phyloP scores from a whole-genome alignment of 768 basidiomycete species.

The Lactarius trivialis region DNA sequence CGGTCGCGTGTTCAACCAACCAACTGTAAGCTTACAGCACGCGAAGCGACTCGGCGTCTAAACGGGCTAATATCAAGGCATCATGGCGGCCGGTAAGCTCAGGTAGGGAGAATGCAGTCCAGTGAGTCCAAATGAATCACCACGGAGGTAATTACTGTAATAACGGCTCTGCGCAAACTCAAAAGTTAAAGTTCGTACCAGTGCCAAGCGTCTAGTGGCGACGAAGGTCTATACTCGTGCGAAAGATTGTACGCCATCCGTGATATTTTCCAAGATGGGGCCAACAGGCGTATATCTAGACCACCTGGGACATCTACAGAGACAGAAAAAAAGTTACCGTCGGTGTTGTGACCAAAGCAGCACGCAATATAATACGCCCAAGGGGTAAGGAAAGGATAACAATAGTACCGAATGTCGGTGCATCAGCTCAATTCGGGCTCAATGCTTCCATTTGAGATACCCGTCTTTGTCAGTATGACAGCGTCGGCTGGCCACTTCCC shows the following conservation, averaged over 20 bases:
- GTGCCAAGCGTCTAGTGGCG: neutral
- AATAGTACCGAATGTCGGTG: neutral
- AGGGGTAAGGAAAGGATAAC: neutral
- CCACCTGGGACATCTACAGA: neutral
- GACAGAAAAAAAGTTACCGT: neutral
- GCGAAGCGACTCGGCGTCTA: neutral
- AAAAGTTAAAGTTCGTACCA: neutral
- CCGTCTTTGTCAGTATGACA: constrained; percentile 56
- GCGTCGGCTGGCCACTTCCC: constrained; percentile 65
- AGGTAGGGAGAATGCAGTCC: neutral
- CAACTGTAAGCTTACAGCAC: neutral
- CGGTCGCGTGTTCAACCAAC: neutral
- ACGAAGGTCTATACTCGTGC: neutral
- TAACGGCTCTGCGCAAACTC: neutral
- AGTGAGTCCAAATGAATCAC: neutral
- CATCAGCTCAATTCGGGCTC: constrained; percentile 6
- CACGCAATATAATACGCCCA: neutral
- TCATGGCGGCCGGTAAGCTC: neutral
- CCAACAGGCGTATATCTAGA: neutral
- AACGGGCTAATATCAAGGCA: neutral
- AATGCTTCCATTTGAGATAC: constrained; percentile 50
- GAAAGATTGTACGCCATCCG: neutral
- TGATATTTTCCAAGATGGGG: neutral
- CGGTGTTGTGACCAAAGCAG: neutral
- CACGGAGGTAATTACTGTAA: neutral